phyloP scores from a whole-genome alignment of 1,284 basidiomycete genomes.

The Puccinia hordei region DNA sequence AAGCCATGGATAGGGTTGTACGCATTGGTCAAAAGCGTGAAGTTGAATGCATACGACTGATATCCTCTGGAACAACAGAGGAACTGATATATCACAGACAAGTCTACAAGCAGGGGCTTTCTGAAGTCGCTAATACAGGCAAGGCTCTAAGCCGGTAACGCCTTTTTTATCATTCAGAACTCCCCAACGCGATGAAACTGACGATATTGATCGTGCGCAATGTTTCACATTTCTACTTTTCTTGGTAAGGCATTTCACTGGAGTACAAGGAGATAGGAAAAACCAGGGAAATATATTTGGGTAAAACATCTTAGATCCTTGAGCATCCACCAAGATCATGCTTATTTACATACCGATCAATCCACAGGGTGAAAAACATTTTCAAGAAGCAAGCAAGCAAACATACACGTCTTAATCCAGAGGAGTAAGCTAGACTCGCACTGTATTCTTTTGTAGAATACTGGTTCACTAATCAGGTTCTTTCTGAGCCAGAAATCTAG shows the following conservation, averaged over 20 bases:
- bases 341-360: not conserved
- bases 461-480: not conserved
- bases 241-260: conserved; percentile 34
- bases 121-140: conserved; percentile 42
- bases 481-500: not conserved
- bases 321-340: not conserved
- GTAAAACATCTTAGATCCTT: not conserved
- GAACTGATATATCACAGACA: conserved; percentile 48
- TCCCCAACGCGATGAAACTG: not conserved
- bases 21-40: conserved; percentile 44
- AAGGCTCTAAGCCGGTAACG: conserved; percentile 20
- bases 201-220: not conserved
- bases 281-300: conserved; percentile 48
- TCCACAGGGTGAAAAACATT: conserved; percentile 24
- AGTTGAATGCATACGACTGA: conserved; percentile 49
- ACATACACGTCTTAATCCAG: not conserved
- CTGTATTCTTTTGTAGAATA: not conserved
- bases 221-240: not conserved
- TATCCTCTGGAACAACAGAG: conserved; percentile 34
- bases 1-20: conserved; percentile 48
- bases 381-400: not conserved
- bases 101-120: conserved; percentile 45
- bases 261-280: conserved; percentile 45
- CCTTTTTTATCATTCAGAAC: not conserved
- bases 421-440: not conserved